Conservation (phyloP, 169 alveolate genomes). For the Amoebophrya sp. region DNA sequence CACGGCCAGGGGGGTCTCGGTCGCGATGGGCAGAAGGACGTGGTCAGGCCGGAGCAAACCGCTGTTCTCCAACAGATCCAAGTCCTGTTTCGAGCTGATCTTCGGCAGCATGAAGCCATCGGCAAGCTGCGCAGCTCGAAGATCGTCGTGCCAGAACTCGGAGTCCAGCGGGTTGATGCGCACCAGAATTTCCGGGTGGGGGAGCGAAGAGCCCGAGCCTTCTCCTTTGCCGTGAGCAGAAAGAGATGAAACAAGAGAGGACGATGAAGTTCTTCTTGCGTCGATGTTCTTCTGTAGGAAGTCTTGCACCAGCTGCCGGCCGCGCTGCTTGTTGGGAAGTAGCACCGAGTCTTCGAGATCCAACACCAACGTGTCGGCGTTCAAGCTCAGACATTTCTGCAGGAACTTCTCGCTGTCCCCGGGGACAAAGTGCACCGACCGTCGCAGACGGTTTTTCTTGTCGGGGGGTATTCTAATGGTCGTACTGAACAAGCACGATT, state of each 20-base stretch:
- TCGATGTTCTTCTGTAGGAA: too few relatives aligned
- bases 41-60: too few relatives aligned
- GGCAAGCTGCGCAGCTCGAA: background rate
- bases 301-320: too few relatives aligned
- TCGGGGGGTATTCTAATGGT: too few relatives aligned
- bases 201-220: too few relatives aligned
- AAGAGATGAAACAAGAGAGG: too few relatives aligned
- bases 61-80: background rate
- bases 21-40: background rate
- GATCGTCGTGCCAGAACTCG: too few relatives aligned
- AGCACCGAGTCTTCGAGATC: background rate
- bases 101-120: constrained; percentile 2
- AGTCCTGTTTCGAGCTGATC: background rate
- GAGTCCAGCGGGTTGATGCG: background rate
- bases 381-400: background rate
- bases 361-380: background rate
- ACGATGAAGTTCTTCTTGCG: too few relatives aligned
- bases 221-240: too few relatives aligned
- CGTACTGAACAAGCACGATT: too few relatives aligned
- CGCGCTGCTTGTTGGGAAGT: too few relatives aligned
- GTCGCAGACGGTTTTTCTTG: background rate
- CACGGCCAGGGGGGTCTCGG: background rate
- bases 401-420: background rate
- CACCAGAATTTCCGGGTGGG: background rate
- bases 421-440: background rate